These are phyloP conservation scores for Hippophae gyantsensis DNA, from an alignment of 306 rosid species.

Conservation along the genomic window DNA sequence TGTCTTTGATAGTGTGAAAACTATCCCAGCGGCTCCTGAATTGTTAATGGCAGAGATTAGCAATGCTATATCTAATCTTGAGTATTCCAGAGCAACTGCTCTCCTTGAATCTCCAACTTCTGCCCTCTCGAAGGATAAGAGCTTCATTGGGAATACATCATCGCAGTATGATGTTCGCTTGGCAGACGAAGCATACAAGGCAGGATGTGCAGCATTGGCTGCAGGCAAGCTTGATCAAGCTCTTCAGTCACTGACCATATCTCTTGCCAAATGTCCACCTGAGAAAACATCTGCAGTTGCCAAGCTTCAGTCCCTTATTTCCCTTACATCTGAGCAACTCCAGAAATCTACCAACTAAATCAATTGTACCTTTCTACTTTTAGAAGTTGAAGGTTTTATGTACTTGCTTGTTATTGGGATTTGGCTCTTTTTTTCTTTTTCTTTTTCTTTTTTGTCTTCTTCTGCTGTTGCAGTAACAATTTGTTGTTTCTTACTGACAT, in stretches of 20 bases:
- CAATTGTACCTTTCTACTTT: neutral
- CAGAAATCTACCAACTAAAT: slow-evolving; percentile 25
- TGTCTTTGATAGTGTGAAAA: slow-evolving; percentile 57
- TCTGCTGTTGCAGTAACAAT: no score
- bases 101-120: slow-evolving; percentile 27
- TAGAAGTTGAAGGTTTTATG: no score
- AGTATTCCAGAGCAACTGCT: slow-evolving; percentile 51
- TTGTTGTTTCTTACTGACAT: no score
- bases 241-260: slow-evolving; percentile 41
- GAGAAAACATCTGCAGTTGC: slow-evolving; percentile 52
- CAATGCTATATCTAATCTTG: slow-evolving; percentile 67
- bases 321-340: slow-evolving; percentile 67
- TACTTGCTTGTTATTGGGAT: no score
- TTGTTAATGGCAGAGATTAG: slow-evolving; percentile 70
- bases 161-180: slow-evolving; percentile 40
- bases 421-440: no score
- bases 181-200: slow-evolving; percentile 77
- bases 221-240: slow-evolving; percentile 70
- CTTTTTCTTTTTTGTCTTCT: no score
- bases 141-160: slow-evolving; percentile 7
- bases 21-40: slow-evolving; percentile 64
- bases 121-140: slow-evolving; percentile 9
- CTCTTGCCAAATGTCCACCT: slow-evolving; percentile 71
- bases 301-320: slow-evolving; percentile 60
- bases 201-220: slow-evolving; percentile 77